Evolutionary conservation across 2,329 filamentous ascomycete genomes (phyloP), one percentile per base, ranked within the genome.

Genomic region (Biscogniauxia sp.): DNA sequence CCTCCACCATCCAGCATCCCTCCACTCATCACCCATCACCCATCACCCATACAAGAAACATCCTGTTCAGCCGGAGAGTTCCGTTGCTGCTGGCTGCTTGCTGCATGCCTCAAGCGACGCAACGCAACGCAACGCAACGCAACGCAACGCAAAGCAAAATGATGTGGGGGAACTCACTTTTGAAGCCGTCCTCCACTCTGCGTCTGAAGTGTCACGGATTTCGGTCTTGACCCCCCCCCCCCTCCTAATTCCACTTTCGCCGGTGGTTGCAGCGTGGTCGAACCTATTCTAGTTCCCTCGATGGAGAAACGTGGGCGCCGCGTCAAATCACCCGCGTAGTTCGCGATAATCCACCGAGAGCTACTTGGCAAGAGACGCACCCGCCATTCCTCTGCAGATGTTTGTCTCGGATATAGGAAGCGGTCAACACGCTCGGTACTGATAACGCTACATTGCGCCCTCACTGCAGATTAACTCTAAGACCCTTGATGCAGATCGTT

Each of bases 401-500:
- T 41, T 55, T 49, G 52, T 55, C 45, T 61, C 41, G 26, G 54
- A 61, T 60, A 23, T 54, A 28, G 54, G 52, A 55, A 54, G 58
- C 62, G 52, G 58, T 64, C 54, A 61, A 56, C 28, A 20, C 54
- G 52, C 52, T 54, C 17, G 19, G 28, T 20, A n/a, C 20, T 54
- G 26, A 41, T 37, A 54, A 51, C 50, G 19, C 50, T 51, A 19
- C 50, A 51, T 13, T 13, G 20, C 20, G 20, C n/a, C 19, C 20
- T 15, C 50, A 20, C 50, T 51, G 19, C 19, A 51, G 50, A 51
- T 58, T 58, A 54, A 61, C 19, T 56, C 58, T 50, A 25, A 50
- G 55, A 57, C 54, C 63, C 59, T 63, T 56, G 58, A 26, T 52
- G 59, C 58, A 59, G 64, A 63, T 66, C 59, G 58, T 28, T 56